phyloP scores from a whole-genome alignment of 495 filamentous ascomycete species.

The Sphaerosporella brunnea region DNA sequence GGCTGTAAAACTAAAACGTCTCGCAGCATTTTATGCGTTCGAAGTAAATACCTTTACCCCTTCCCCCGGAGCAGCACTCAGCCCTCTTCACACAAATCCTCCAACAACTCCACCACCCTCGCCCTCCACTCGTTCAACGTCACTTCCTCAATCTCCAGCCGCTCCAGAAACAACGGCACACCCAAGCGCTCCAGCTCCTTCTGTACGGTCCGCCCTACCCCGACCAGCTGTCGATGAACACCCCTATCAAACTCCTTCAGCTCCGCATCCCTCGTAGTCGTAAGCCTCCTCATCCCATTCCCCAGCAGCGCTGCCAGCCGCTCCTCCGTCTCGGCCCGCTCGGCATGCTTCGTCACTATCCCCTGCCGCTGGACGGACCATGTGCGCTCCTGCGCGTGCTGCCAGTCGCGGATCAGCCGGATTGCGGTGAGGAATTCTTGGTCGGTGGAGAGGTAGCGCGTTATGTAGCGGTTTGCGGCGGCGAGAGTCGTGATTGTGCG shows the following conservation, averaged over 20 bases:
- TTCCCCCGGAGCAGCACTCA: too few relatives aligned
- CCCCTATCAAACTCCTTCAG: neutral
- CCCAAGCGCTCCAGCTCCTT: neutral
- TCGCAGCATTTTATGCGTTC: too few relatives aligned
- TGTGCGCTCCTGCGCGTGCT: slow-evolving; percentile 5
- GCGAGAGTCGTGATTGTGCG: slow-evolving; percentile 5
- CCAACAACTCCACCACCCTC: slow-evolving; percentile 3
- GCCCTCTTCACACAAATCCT: slow-evolving; percentile 6
- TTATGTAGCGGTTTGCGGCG: slow-evolving; percentile 6
- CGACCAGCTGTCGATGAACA: neutral
- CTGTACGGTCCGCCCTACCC: neutral
- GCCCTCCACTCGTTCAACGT: neutral
- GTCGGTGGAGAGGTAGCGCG: neutral
- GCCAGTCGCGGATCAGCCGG: neutral
- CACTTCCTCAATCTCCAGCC: neutral
- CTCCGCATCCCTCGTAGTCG: neutral
- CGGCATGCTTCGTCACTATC: neutral
- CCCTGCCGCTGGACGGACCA: neutral
- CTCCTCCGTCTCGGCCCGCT: neutral
- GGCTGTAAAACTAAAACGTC: too few relatives aligned
- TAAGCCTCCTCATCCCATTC: neutral
- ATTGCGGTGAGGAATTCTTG: neutral
- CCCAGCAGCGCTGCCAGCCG: neutral
- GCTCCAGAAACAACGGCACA: slow-evolving; percentile 4
- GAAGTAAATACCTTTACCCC: too few relatives aligned